Evolutionary conservation across 345 rosid species (phyloP).

Genomic region (Arabidopsis suecica): DNA sequence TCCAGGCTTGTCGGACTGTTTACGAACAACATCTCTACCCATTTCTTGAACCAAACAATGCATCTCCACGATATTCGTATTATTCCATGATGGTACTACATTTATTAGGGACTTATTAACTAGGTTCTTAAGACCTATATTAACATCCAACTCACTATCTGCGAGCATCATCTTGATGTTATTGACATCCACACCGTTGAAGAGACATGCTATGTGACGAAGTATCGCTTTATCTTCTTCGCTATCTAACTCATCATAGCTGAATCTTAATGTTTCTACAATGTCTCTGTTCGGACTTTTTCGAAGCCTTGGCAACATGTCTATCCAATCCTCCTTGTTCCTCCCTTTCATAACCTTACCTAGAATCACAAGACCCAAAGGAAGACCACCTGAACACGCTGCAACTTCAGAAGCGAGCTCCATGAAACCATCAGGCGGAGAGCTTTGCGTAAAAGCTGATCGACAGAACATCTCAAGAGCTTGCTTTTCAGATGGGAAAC

Average conservation of each 20-base stretch:
- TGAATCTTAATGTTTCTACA: constrained; percentile 12
- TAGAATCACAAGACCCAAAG: constrained; percentile 46
- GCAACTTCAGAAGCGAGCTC: constrained; percentile 26
- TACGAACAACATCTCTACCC: constrained; percentile 41
- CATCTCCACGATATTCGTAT: constrained; percentile 31
- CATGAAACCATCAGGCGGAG: constrained; percentile 8
- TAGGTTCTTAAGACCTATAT: constrained; percentile 6
- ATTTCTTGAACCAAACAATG: constrained; percentile 45
- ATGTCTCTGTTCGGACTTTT: constrained; percentile 24
- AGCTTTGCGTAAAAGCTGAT: constrained; percentile 24
- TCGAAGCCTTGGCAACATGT: constrained; percentile 9
- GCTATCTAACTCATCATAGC: constrained; percentile 37
- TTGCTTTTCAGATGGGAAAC: neutral
- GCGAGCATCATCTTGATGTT: constrained; percentile 7
- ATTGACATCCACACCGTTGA: neutral
- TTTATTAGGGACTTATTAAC: constrained; percentile 40
- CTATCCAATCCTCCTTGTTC: constrained; percentile 27
- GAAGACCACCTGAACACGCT: constrained; percentile 29
- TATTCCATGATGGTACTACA: neutral
- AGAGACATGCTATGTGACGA: constrained; percentile 50
- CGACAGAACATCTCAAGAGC: constrained; percentile 42
- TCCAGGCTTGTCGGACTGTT: constrained; percentile 33
- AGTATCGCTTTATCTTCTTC: constrained; percentile 33
- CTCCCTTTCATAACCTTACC: constrained; percentile 24
- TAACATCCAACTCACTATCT: constrained; percentile 23